These are phyloP conservation scores for Suhomyces yuchorum DNA, from an alignment of 1,139 yeast genomes.

Conservation along the genomic window DNA sequence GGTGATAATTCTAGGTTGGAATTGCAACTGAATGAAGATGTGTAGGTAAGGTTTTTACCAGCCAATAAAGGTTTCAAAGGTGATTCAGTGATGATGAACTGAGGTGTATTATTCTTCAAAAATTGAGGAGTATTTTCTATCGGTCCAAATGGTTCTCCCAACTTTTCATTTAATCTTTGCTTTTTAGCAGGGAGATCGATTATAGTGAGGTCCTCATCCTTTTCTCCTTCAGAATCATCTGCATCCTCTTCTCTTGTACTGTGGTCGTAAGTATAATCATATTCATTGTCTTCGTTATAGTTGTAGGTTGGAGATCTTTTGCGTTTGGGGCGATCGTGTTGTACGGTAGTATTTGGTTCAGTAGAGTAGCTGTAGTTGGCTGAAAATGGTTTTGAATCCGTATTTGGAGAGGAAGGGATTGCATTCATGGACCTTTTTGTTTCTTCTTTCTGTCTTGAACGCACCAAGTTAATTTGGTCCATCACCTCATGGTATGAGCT, in stretches of 20 bases:
- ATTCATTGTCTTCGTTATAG: conserved; percentile 12
- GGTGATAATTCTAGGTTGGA: conserved; percentile 68
- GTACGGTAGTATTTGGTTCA: background rate
- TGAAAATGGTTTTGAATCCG: conserved; percentile 3
- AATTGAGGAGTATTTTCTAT: conserved; percentile 9
- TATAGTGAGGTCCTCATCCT: conserved; percentile 10
- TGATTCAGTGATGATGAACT: conserved; percentile 35
- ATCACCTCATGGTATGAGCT: conserved; percentile 48
- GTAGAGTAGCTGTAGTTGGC: conserved; percentile 6
- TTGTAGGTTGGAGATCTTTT: conserved; percentile 7
- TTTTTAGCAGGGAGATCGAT: conserved; percentile 22
- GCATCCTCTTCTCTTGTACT: conserved; percentile 12
- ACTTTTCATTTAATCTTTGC: conserved; percentile 13
- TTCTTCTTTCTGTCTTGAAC: conserved; percentile 17
- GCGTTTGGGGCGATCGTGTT: conserved; percentile 7
- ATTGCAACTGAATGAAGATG: conserved; percentile 66
- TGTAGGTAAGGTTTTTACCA: conserved; percentile 47
- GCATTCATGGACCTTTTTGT: conserved; percentile 26
- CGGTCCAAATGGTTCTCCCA: conserved; percentile 19
- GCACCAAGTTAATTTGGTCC: conserved; percentile 39
- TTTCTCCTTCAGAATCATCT: conserved; percentile 6
- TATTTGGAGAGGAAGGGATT: conserved; percentile 37
- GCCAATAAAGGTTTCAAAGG: conserved; percentile 46
- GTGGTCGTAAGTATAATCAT: conserved; percentile 10
- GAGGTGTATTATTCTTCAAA: conserved; percentile 24